Evolutionary conservation across 2,329 filamentous ascomycete genomes (phyloP), one percentile per base, ranked within the genome.

Genomic region (Talaromyces albobiverticillius): DNA sequence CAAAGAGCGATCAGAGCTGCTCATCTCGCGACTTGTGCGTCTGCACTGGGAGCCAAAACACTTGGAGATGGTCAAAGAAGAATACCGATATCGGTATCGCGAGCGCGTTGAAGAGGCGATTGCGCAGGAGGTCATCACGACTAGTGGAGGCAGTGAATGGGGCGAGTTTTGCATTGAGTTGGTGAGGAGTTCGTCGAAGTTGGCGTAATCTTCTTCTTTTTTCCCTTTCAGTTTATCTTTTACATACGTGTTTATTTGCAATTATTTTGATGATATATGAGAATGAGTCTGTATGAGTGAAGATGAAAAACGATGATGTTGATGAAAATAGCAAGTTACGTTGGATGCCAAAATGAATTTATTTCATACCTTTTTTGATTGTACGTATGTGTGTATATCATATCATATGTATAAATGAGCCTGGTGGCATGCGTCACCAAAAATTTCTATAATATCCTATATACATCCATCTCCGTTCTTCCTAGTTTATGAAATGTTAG

Each of bases 41-140:
- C 84, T 93, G 70, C 94, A 97, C 73, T 97, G 94, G 94, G 92
- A 97, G 65, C 82, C 87, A 4, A 74, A 82, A 59, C 93, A 97
- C 71, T 80, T 97, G 74, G 82, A 85, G 56, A 81, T 82, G 18
- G 84, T 97, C 51, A 95, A 95, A 79, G 74, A 76, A 29, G 89
- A 91, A 58, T 99, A 91, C 71, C 80, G 83, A 54, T 84, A 87
- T 58, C 85, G 91, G 57, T 96, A 96, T 71, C 80, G 82, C 4
- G 76, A 81, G 48, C 82, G 87, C 43, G 79, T 97, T 59, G 84
- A 90, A 66, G 85, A 90, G 43, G 89, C 89, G 41, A 84, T 99
- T 34, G 82, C 83, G 46, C 88, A 91, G 50, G 88, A 88, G 40
- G 89, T 90, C 0, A 84, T 82, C 58, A 84, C 87, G 1, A 61